phyloP scores from a whole-genome alignment of 345 rosid species.

The Hibiscus tridactylites region DNA sequence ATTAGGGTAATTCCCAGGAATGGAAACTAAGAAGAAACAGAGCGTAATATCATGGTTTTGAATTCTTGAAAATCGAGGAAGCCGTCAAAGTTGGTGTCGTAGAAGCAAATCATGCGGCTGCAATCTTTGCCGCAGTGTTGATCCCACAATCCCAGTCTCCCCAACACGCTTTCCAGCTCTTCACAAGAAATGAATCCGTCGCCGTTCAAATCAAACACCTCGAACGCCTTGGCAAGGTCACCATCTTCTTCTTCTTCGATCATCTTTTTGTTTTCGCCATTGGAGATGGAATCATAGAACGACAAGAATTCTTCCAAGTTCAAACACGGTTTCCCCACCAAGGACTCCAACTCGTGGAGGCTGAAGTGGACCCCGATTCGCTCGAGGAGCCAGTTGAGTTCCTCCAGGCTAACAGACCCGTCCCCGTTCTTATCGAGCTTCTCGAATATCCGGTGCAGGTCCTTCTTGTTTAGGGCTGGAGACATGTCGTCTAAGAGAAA shows the following conservation, averaged over 20 bases:
- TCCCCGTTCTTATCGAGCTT: conserved; percentile 68
- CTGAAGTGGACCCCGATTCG: conserved; percentile 30
- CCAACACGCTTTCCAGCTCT: conserved; percentile 61
- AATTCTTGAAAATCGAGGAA: conserved; percentile 71
- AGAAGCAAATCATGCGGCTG: conserved; percentile 48
- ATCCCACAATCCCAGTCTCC: conserved; percentile 64
- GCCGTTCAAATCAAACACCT: conserved; percentile 58
- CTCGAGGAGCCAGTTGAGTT: conserved; percentile 66
- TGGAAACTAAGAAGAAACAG: conserved; percentile 2
- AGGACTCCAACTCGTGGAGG: conserved; percentile 41
- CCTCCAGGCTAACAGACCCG: conserved; percentile 52
- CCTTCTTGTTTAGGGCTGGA: conserved; percentile 26
- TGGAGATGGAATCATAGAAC: conserved; percentile 42
- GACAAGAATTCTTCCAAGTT: conserved; percentile 47
- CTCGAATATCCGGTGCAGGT: conserved; percentile 54
- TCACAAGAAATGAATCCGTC: conserved; percentile 67
- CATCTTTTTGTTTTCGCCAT: background rate
- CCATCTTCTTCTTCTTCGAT: background rate
- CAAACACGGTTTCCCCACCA: conserved; percentile 55
- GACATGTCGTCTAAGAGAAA: conserved; percentile 18
- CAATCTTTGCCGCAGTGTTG: conserved; percentile 46
- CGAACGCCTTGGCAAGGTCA: conserved; percentile 53
- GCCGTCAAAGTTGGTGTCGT: conserved; percentile 66
- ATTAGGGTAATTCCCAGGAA: background rate
- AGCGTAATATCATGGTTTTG: conserved; percentile 57